Evolutionary conservation across 2,329 filamentous ascomycete genomes (phyloP), one percentile per base, ranked within the genome.

Genomic region (Microdochium nivale): DNA sequence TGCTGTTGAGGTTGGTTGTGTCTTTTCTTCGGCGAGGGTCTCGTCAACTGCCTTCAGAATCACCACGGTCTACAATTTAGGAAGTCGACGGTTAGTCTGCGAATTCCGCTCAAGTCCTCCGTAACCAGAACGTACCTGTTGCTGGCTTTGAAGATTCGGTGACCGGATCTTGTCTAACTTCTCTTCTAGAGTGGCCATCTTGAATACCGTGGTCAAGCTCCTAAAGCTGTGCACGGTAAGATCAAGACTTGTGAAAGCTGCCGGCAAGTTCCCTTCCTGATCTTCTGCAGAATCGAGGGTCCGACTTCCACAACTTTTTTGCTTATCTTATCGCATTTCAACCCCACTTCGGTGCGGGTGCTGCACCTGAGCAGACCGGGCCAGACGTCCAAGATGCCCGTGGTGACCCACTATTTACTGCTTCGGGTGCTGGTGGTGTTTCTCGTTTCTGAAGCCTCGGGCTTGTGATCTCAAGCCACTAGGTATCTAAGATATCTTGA

Each of bases 131-230:
- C 75, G 60, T 74, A 94, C 90, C 80, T 91, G 90, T 70, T 95
- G 84, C 73, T 96, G 91, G 68, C 88, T 96, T 71, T 97, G 89
- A 63, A 96, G 83, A 71, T 95, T 96, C 52, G 94, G 94, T 66
- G 88, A 94, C 72, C 94, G 88, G 70, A 97, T 96, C 81, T 95
- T 96, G 75, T 92, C 88, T 68, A 99, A 83, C 77, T 90, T 95
- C 77, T 96, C 92, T 68, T 87, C 84, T 64, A 97, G 65, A 58
- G 76, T 73, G 61, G 72, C 69, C 77, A 80, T 80, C 54, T 63
- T 68, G 63, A 60, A 52, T 55, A 59, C 40, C 53, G 55, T n/a
- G 46, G 14, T 8, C 40, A 5, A n/a, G 52, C 49, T 49, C 48
- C 40, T 52, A 56, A 59, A 61, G 40, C n/a, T 44, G 27, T 44